A percentile compares a stretch with the other conserved stretches of the same genome.
phyloP scores from a whole-genome alignment of 1,284 basidiomycete genomes.

The Coniophora puteana region DNA sequence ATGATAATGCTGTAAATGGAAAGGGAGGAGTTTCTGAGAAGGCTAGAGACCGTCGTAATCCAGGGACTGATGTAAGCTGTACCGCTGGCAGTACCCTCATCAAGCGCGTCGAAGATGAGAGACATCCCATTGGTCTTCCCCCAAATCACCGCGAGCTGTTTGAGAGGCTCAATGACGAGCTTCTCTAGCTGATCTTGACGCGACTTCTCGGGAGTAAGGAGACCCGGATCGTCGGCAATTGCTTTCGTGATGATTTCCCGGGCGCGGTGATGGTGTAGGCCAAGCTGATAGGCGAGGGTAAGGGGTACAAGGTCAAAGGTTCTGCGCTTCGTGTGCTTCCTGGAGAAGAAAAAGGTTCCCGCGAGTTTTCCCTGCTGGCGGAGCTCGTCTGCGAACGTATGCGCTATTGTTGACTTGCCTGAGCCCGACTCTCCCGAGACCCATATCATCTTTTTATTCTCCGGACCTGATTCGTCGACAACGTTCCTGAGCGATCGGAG shows the following conservation, averaged over 20 bases:
- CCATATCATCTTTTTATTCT: neutral
- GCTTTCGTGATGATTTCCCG: neutral
- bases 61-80: too few species aligned
- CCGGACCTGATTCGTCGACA: too few species aligned
- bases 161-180: neutral
- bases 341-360: slow-evolving; percentile 1
- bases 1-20: too few species aligned
- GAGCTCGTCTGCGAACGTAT: neutral
- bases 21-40: too few species aligned
- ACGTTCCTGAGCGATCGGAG: too few species aligned
- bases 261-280: neutral
- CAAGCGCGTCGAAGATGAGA: too few species aligned
- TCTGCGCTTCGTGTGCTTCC: slow-evolving; percentile 1
- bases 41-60: too few species aligned
- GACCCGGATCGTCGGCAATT: neutral
- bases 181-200: neutral
- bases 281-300: slow-evolving; percentile 3
- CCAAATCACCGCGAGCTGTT: slow-evolving; percentile 1
- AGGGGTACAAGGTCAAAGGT: slow-evolving; percentile 3
- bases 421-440: slow-evolving; percentile 1
- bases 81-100: too few species aligned
- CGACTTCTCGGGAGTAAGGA: slow-evolving; percentile 2
- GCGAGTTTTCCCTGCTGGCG: neutral
- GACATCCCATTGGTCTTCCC: too few species aligned
- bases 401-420: slow-evolving; percentile 3